Evolutionary conservation across 345 rosid genomes (phyloP), one percentile per base, ranked within the genome.

Genomic region (Microcos paniculata): DNA sequence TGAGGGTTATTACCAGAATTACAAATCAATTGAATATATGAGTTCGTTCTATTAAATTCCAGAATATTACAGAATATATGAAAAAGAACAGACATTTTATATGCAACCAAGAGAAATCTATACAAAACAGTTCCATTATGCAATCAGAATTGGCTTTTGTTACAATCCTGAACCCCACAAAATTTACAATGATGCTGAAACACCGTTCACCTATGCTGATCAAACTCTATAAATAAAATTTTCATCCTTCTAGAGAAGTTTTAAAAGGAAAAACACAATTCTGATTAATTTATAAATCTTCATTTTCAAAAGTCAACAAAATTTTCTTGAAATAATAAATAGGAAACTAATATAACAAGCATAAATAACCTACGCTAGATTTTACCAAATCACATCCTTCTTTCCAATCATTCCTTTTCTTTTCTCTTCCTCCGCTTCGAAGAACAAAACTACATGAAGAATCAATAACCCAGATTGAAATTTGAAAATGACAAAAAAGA

Each of bases 331-430:
- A 42, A 21, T 48, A 43, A 26, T 28, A 68, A 68, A 24, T 30
- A 28, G 9, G 24, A 48, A 68, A 46, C 40, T 48, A 68, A 68
- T 46, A 16, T 67, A 38, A 55, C 33, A 40, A 56, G 8, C 31
- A 49, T 31, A 18, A 21, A 53, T 8, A 53, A 57, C 18, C 16
- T 7, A 59, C 10, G 19, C 52, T 48, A 73, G 4, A 61, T 42
- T 59, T 45, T 19, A 45, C 57, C 53, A 21, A 73, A 73, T 18
- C 76, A 73, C 19, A 46, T 43, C 65, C 43, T 19, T 73, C 45
- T 2, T 43, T 43, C 10, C 23, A 53, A 53, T n/a, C 12, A 53
- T 8, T 18, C 49, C 43, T 18, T 28, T 49, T 21, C 9, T 66
- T 23, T 13, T 30, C 51, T 23, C 11, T 14, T 35, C 46, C 21